A percentile compares a stretch with the other conserved stretches of the same genome.
Conservation (phyloP, 2,329 filamentous ascomycete species). For the Claviceps sp. region DNA sequence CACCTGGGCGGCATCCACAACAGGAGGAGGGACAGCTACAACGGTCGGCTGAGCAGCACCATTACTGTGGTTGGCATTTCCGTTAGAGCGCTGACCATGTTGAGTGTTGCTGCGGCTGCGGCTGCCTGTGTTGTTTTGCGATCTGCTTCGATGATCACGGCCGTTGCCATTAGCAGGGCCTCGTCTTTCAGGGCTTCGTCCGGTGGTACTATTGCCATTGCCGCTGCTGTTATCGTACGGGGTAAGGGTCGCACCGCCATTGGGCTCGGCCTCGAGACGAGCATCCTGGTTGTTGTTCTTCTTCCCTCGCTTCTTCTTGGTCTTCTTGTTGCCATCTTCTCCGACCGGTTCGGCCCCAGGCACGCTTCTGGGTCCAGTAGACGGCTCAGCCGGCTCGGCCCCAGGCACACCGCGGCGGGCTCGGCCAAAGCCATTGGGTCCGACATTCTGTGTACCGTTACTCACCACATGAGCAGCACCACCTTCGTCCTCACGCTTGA, state of each 20-base stretch:
- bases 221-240: conserved; percentile 26
- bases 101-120: conserved; percentile 42
- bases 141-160: conserved; percentile 43
- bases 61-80: conserved; percentile 13
- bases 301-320: conserved; percentile 96
- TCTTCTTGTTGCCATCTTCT: conserved; percentile 69
- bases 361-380: conserved; percentile 56
- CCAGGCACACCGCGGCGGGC: conserved; percentile 71
- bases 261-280: conserved; percentile 32
- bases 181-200: conserved; percentile 55
- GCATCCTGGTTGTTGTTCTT: conserved; percentile 79
- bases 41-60: conserved; percentile 19
- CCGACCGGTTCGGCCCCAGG: conserved; percentile 48
- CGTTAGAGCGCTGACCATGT: conserved; percentile 20
- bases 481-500: conserved; percentile 95
- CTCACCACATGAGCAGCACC: conserved; percentile 73
- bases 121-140: conserved; percentile 36
- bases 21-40: conserved; percentile 28
- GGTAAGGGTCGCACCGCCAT: conserved; percentile 33
- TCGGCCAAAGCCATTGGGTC: conserved; percentile 68
- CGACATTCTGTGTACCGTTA: conserved; percentile 60
- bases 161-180: conserved; percentile 22
- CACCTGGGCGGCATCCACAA: conserved; percentile 35
- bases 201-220: conserved; percentile 23
- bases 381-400: conserved; percentile 57